A percentile compares a stretch with the other conserved stretches of the same genome.
phyloP scores from a whole-genome alignment of 2,329 filamentous ascomycete species.

The Nothopassalora personata region DNA sequence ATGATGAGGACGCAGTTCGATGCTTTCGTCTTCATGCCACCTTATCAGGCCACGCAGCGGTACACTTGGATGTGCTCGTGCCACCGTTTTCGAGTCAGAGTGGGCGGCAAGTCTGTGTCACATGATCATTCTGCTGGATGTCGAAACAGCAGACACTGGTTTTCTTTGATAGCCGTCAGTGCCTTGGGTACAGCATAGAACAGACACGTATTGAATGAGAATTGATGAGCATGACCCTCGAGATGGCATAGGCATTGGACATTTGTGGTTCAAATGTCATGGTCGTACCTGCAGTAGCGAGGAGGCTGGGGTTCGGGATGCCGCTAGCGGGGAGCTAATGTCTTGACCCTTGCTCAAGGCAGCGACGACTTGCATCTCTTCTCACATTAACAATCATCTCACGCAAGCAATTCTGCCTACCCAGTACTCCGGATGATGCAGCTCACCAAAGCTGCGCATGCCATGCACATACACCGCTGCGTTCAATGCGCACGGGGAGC shows the following conservation, averaged over 20 bases:
- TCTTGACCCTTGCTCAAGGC: not conserved
- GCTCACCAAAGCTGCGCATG: not conserved
- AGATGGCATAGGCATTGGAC: not conserved
- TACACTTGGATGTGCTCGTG: not conserved
- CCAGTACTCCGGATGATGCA: not conserved
- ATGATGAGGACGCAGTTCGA: not conserved
- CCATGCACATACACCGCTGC: not conserved
- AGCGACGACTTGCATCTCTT: not conserved
- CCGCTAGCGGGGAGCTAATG: not conserved
- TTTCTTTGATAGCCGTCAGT: too few species aligned
- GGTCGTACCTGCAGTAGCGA: not conserved
- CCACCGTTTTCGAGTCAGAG: not conserved
- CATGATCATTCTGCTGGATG: not conserved
- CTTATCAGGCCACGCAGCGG: not conserved
- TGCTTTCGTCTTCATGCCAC: not conserved
- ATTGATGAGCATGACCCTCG: not conserved
- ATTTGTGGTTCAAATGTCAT: not conserved
- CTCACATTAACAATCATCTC: not conserved
- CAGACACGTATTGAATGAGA: not conserved
- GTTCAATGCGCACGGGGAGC: not conserved
- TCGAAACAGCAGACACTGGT: not conserved
- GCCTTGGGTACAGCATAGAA: not conserved
- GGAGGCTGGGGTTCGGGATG: not conserved
- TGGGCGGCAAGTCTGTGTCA: not conserved
- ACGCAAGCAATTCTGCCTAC: conserved; percentile 3